These are phyloP conservation scores for Acmispon strigosus DNA, from an alignment of 306 rosid species.

Conservation along the genomic window DNA sequence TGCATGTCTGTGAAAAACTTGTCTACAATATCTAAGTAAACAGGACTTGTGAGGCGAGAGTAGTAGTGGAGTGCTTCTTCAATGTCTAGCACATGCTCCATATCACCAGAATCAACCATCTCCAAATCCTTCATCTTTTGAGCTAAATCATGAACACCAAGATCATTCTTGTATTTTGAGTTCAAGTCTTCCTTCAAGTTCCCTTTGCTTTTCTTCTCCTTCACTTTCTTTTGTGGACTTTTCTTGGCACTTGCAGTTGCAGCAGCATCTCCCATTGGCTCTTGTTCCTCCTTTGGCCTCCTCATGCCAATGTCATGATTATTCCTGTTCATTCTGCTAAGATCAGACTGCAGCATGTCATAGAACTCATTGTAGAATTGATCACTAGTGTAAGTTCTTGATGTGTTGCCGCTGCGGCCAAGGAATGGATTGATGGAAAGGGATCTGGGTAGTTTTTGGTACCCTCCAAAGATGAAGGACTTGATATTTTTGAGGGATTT, in stretches of 20 bases:
- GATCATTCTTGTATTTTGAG: constrained; percentile 19
- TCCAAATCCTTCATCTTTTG: constrained; percentile 86
- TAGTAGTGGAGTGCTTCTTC: constrained; percentile 97
- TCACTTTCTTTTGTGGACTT: constrained; percentile 31
- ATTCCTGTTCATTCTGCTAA: constrained; percentile 32
- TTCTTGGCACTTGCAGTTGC: constrained; percentile 15
- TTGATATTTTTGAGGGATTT: constrained; percentile 49
- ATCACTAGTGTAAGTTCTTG: constrained; percentile 42
- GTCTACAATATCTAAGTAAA: constrained; percentile 81
- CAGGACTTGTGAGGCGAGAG: constrained; percentile 87
- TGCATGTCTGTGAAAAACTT: constrained; percentile 79
- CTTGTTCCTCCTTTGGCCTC: constrained; percentile 18
- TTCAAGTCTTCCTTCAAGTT: constrained; percentile 29
- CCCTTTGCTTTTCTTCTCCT: constrained; percentile 40
- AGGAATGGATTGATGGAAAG: constrained; percentile 56
- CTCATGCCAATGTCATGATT: not conserved
- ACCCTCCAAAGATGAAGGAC: constrained; percentile 48
- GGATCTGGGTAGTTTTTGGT: constrained; percentile 59
- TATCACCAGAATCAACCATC: constrained; percentile 65
- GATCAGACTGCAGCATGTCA: constrained; percentile 62
- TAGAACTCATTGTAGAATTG: constrained; percentile 58
- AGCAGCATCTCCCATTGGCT: constrained; percentile 29
- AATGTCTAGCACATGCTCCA: constrained; percentile 79
- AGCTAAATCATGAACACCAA: constrained; percentile 32
- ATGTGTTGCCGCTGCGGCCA: constrained; percentile 37